Percentiles rank a stretch among this genome's conserved stretches.
phyloP scores from a whole-genome alignment of 495 filamentous ascomycete species.

The Choiromyces venosus region DNA sequence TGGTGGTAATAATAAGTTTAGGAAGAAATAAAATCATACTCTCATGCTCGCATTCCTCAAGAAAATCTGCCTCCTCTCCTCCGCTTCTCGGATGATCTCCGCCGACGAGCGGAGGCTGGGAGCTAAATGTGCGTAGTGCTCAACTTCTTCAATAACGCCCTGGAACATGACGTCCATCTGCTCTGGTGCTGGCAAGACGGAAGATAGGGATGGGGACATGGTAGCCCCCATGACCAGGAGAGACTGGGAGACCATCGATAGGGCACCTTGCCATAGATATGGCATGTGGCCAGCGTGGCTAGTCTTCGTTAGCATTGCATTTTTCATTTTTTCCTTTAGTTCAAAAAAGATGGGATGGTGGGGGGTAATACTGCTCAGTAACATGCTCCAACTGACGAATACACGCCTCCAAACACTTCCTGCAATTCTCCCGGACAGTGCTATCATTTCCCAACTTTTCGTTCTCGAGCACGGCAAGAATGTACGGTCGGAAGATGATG shows the following conservation, averaged over 20 bases:
- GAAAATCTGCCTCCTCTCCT: slow-evolving; percentile 56
- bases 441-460: slow-evolving; percentile 64
- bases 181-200: slow-evolving; percentile 59
- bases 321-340: background rate
- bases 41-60: slow-evolving; percentile 43
- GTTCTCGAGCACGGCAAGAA: slow-evolving; percentile 71
- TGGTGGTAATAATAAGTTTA: too few species aligned
- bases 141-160: slow-evolving; percentile 65
- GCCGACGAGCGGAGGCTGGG: slow-evolving; percentile 66
- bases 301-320: slow-evolving; percentile 24
- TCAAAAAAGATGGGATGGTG: too few species aligned
- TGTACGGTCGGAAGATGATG: slow-evolving; percentile 79
- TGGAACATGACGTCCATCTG: slow-evolving; percentile 69
- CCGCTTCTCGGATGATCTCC: slow-evolving; percentile 73
- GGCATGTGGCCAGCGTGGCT: slow-evolving; percentile 77
- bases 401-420: slow-evolving; percentile 74
- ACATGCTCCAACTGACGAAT: slow-evolving; percentile 75
- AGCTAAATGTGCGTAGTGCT: slow-evolving; percentile 65
- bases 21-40: slow-evolving; percentile 28
- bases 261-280: slow-evolving; percentile 79
- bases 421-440: slow-evolving; percentile 67
- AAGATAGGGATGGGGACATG: slow-evolving; percentile 67
- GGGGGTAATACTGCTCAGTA: slow-evolving; percentile 66
- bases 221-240: slow-evolving; percentile 76
- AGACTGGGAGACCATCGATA: slow-evolving; percentile 75